Evolutionary conservation across 345 rosid species (phyloP).

Genomic region (Pistacia atlantica): DNA sequence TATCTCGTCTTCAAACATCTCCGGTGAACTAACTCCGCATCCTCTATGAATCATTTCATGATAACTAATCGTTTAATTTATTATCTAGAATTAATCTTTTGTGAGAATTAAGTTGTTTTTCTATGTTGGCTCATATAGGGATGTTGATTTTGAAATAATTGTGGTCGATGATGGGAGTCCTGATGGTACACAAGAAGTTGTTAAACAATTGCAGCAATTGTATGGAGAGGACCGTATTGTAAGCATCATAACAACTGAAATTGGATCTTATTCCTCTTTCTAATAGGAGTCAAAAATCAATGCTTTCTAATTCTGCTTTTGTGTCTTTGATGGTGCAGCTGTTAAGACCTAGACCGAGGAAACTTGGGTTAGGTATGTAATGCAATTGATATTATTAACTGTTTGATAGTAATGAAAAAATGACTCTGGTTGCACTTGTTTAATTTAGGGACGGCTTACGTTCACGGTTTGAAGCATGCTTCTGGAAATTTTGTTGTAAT

Average conservation of each 20-base stretch:
- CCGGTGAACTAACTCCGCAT: slow-evolving; percentile 34
- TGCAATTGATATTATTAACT: slow-evolving; percentile 18
- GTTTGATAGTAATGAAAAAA: background rate
- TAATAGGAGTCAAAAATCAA: background rate
- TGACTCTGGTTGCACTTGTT: slow-evolving; percentile 19
- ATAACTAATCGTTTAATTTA: background rate
- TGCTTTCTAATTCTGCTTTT: slow-evolving; percentile 16
- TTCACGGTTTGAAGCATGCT: slow-evolving; percentile 90
- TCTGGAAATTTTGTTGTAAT: slow-evolving; percentile 90
- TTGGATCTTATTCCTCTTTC: background rate
- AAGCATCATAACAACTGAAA: slow-evolving; percentile 28
- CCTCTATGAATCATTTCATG: background rate
- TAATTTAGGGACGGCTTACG: slow-evolving; percentile 80
- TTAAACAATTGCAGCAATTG: slow-evolving; percentile 73
- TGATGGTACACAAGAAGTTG: slow-evolving; percentile 91
- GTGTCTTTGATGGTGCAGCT: slow-evolving; percentile 51
- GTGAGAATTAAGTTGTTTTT: background rate
- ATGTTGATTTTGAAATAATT: slow-evolving; percentile 83
- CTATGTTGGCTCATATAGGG: slow-evolving; percentile 35
- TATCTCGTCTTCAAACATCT: slow-evolving; percentile 96
- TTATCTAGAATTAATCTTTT: too few species aligned
- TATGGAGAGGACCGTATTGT: slow-evolving; percentile 85
- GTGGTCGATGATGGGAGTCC: slow-evolving; percentile 99
- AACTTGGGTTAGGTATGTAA: slow-evolving; percentile 89
- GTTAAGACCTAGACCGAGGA: slow-evolving; percentile 79